Conservation (phyloP, 768 basidiomycete genomes). For the Cystofilobasidium bisporidii region DNA sequence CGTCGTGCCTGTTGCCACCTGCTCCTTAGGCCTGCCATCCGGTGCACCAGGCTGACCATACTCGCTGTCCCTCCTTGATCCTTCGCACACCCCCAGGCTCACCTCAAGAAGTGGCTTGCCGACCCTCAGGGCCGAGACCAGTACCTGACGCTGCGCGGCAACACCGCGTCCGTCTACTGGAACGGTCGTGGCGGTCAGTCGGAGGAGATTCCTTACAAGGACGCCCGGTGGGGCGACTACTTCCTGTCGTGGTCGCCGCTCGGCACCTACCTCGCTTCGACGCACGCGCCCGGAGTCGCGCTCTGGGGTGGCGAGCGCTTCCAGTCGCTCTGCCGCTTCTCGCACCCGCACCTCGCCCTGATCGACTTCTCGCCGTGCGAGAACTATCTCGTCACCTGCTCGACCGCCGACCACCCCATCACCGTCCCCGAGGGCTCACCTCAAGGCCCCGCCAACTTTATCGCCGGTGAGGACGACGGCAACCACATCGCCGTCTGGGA, state of each 20-base stretch:
- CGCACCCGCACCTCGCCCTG: constrained; percentile 87
- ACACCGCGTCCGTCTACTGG: constrained; percentile 84
- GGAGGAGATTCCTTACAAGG: constrained; percentile 45
- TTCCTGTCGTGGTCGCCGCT: constrained; percentile 95
- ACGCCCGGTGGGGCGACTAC: constrained; percentile 88
- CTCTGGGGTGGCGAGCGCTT: constrained; percentile 91
- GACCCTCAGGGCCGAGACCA: constrained; percentile 91
- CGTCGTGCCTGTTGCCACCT: not conserved
- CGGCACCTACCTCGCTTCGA: constrained; percentile 86
- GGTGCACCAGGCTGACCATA: not conserved
- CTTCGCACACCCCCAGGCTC: constrained; percentile 69
- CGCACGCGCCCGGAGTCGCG: constrained; percentile 89
- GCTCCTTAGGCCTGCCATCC: not conserved
- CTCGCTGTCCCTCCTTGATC: not conserved
- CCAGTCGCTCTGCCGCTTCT: constrained; percentile 79
- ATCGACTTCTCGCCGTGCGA: constrained; percentile 97
- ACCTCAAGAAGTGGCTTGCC: constrained; percentile 87
- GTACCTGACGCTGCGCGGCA: constrained; percentile 84
- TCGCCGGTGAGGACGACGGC: constrained; percentile 83
- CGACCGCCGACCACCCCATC: constrained; percentile 67
- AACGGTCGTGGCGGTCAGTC: constrained; percentile 66
- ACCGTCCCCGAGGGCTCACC: constrained; percentile 67
- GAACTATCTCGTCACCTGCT: constrained; percentile 94
- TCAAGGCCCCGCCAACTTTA: constrained; percentile 48
- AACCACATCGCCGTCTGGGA: constrained; percentile 99